Conservation (phyloP, 2,329 filamentous ascomycete genomes). For the Immersiporthe knoxdaviesiana region DNA sequence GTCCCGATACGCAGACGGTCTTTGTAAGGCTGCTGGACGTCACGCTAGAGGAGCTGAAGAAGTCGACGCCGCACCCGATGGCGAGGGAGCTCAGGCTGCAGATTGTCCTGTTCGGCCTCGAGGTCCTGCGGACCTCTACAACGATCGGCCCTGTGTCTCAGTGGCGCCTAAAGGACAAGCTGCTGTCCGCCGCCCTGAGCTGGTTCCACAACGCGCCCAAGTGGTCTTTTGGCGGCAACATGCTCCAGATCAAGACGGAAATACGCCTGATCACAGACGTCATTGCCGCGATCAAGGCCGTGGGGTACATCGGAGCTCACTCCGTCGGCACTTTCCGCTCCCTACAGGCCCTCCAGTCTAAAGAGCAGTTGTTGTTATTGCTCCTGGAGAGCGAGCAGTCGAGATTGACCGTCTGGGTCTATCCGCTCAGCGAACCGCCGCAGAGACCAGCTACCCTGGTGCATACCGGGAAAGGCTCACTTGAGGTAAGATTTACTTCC, state of each 20-base stretch:
- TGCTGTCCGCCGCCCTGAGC: conserved; percentile 80
- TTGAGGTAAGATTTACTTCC: conserved; percentile 44
- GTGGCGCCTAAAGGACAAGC: conserved; percentile 86
- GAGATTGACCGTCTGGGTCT: conserved; percentile 86
- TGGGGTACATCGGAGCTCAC: conserved; percentile 62
- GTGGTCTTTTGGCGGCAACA: conserved; percentile 96
- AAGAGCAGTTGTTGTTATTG: conserved; percentile 80
- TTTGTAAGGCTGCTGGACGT: conserved; percentile 81
- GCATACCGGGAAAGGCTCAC: conserved; percentile 44
- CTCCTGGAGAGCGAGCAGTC: conserved; percentile 84
- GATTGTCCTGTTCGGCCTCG: conserved; percentile 79
- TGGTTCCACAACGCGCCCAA: conserved; percentile 86
- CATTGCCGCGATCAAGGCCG: conserved; percentile 64
- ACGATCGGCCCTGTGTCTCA: conserved; percentile 65
- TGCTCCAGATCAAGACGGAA: conserved; percentile 91
- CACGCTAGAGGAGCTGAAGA: conserved; percentile 75
- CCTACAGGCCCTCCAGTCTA: conserved; percentile 71
- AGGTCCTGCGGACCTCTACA: conserved; percentile 74
- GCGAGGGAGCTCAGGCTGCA: conserved; percentile 92
- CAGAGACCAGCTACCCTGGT: conserved; percentile 43
- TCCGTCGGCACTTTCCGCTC: conserved; percentile 62
- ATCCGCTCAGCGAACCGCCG: conserved; percentile 70
- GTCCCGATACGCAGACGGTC: conserved; percentile 76
- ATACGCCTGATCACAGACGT: conserved; percentile 80
- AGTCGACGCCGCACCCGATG: conserved; percentile 78